Base-by-base conservation (phyloP, 164 flowering plant species). In the Chloranthus sessilifolius region DNA sequence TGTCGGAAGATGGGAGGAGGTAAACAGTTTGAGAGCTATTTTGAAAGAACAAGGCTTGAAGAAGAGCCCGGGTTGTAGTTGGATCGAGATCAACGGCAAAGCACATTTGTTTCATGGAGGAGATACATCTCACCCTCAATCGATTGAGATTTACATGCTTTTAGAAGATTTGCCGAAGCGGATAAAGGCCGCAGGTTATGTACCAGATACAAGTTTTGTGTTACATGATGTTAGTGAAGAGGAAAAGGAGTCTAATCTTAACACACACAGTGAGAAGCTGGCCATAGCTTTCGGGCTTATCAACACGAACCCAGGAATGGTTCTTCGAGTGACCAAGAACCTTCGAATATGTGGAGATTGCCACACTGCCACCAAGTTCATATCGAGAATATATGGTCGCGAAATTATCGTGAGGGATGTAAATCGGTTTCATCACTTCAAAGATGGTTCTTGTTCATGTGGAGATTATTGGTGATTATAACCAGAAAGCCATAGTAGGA, bases 1-100 rank as follows among this genome's bases (percentile, higher is more conserved):
- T 29, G 63, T 61, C 24, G 82, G 82, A 23, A 75, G 63, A 63
- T 78, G 83, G 85, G 74, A 72, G 47, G 71, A 79, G 55, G 80
- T 60, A 47, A 50, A 67, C 21, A 40, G 46, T 19, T 53, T 79
- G 43, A 67, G 78, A 49, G 61, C 57, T 26, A 31, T 40, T 24
- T 16, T 65, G n/a, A 74, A 58, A 54, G 45, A 47, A 21, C 69
- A 44, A 56, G 72, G 77, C 21, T 43, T 72, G 57, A 73, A 55
- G 67, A 78, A 74, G 67, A 71, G 42, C 34, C 76, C 76, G 7
- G 80, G 83, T 6, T 65, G 74, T 52, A 76, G 79, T 47, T 79
- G 85, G 85, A 70, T 61, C 44, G 80, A 79, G 58, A 43, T 71
- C n/a, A 59, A 79, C 43, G 71, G 81, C 11, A 65, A 55, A 51